Percentiles rank a stretch among this genome's conserved stretches.
Evolutionary conservation across 1,284 basidiomycete species (phyloP).

Genomic region (Paramarasmius palmivorus): DNA sequence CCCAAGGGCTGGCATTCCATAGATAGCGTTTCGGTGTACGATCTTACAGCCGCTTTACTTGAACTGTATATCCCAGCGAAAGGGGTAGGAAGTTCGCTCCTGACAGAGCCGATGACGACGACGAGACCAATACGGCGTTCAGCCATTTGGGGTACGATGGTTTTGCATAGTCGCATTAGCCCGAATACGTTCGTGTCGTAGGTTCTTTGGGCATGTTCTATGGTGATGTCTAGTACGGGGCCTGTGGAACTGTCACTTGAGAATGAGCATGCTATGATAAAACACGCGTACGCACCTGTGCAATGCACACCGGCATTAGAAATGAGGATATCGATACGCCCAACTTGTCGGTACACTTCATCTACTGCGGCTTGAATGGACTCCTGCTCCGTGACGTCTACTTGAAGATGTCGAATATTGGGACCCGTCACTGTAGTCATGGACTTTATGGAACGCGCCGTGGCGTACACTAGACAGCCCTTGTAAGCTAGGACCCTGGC

Average conservation of each 20-base stretch:
- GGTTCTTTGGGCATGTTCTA: constrained; percentile 11
- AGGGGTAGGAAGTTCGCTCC: constrained; percentile 19
- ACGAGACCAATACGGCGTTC: constrained; percentile 14
- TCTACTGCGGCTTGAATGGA: constrained; percentile 17
- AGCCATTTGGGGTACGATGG: constrained; percentile 20
- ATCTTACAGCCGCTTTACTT: constrained; percentile 19
- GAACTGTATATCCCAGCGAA: constrained; percentile 20
- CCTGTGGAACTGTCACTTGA: constrained; percentile 2
- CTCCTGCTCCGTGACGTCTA: constrained; percentile 22
- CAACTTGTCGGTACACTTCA: constrained; percentile 16
- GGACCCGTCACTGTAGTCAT: constrained; percentile 13
- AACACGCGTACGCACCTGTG: constrained; percentile 7
- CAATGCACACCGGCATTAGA: constrained; percentile 21
- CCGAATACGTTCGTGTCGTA: constrained; percentile 20
- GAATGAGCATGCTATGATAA: too few species aligned
- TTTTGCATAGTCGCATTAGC: constrained; percentile 14
- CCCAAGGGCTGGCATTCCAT: constrained; percentile 23
- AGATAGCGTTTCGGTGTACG: constrained; percentile 18
- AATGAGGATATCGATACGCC: constrained; percentile 20
- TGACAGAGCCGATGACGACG: constrained; percentile 19
- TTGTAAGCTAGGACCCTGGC: constrained; percentile 8
- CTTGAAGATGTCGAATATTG: constrained; percentile 15
- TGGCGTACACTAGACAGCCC: constrained; percentile 16
- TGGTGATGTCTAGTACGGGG: constrained; percentile 18
- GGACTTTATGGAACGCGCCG: constrained; percentile 9